Conservation (phyloP, 2,329 filamentous ascomycete genomes). For the Pseudogymnoascus sp. region DNA sequence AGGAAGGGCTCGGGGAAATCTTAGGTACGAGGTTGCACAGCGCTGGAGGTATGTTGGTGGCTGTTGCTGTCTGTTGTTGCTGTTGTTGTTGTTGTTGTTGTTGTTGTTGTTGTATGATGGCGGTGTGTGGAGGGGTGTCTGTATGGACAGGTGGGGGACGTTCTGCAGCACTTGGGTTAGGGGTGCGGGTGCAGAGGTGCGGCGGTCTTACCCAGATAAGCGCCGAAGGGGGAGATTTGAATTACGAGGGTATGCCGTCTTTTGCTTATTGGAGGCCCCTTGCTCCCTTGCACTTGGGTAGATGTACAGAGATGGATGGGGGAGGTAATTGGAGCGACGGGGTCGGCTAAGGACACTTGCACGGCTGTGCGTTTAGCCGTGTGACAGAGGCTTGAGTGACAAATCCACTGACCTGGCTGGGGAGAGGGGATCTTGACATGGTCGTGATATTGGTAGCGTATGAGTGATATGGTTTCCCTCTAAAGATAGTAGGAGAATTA, state of each 20-base stretch:
- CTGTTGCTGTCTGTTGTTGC: not conserved
- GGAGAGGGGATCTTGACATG: not conserved
- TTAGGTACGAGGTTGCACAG: not conserved
- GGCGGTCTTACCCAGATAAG: not conserved
- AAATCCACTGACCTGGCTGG: not conserved
- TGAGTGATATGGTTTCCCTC: not conserved
- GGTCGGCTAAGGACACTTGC: not conserved
- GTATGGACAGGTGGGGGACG: not conserved
- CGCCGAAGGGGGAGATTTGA: constrained; percentile 1
- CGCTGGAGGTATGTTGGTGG: not conserved
- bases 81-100: not conserved
- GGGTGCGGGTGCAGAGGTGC: not conserved
- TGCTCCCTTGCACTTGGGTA: not conserved
- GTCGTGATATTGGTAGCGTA: not conserved
- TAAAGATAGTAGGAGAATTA: not conserved
- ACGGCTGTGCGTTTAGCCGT: constrained; percentile 1
- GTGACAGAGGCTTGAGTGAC: not conserved
- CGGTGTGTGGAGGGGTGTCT: not conserved
- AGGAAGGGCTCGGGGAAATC: not conserved
- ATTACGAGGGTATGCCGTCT: not conserved
- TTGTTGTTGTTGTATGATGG: not conserved
- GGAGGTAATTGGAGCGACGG: not conserved
- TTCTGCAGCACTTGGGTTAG: constrained; percentile 4
- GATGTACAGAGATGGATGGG: not conserved
- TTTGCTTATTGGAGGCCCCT: not conserved